Base-by-base conservation (phyloP, 2,329 filamentous ascomycete genomes). In the Triangularia setosa region DNA sequence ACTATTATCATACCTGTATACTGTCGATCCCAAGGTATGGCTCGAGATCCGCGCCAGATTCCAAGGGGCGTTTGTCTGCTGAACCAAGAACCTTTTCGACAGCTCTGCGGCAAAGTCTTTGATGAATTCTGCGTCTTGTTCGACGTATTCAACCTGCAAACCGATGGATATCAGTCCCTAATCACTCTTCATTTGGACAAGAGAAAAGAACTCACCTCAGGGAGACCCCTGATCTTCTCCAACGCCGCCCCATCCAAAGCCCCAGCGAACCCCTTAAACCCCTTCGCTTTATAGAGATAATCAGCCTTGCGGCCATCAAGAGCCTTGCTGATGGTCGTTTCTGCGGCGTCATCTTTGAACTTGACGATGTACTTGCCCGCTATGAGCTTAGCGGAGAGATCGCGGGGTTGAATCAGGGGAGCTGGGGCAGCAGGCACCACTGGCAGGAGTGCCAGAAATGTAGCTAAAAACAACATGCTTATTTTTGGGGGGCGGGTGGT, bases 311-410 rank as follows among this genome's bases (percentile, higher is more conserved):
- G 33, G 23, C 62, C 61, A 25, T 57, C 57, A 40, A 79, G 64
- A 55, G 71, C 57, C 2, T 33, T 24, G 52, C 66, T 62, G 11
- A 74, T 64, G 40, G 72, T 62, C 63, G 72, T 69, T 25, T 48
- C 57, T 4, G 57, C 23, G 18, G 23, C 14, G 28, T 73, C 71
- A 48, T 76, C 73, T 73, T 79, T 79, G 64, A 81, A 64, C 73
- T 78, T 80, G 71, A 81, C 76, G 61, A 81, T 79, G 72, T 78
- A 81, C 67, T 77, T 76, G 67, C 75, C 75, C 4, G 76, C 75
- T 60, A 81, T 75, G 35, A 75, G 68, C 52, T 70, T 60, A 27
- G 74, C 75, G 56, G 71, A 73, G 2, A n/a, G 40, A 9, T 48
- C 40, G 60, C 75, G 73, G 25, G 78, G 74, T 27, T 71, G 64